Conservation (phyloP, 495 filamentous ascomycete species). For the Apodospora peruviana region DNA sequence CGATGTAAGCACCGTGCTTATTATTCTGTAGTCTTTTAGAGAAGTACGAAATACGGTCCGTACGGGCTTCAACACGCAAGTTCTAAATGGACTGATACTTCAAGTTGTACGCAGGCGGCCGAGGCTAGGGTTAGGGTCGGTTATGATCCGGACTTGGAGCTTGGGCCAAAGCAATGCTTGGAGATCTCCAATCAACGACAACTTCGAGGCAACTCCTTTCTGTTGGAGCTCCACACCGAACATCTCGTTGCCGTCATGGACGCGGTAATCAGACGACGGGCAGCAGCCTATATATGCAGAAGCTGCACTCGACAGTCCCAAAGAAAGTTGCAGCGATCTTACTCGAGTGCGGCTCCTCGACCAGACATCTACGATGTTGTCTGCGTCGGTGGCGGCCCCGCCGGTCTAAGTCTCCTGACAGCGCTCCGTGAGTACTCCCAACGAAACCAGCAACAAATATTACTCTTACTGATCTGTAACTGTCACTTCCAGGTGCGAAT, state of each 20-base stretch:
- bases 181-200: no score
- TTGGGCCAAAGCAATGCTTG: no score
- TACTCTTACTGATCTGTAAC: no score
- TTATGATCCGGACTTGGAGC: background rate
- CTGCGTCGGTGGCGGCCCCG: conserved; percentile 93
- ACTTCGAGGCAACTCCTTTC: no score
- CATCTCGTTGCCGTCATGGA: conserved; percentile 24
- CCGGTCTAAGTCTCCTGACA: conserved; percentile 80
- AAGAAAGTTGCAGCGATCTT: conserved; percentile 27
- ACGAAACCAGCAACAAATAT: background rate
- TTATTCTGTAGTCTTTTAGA: no score
- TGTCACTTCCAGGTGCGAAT: conserved; percentile 48
- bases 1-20: no score
- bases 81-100: background rate
- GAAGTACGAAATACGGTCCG: no score
- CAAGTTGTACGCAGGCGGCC: background rate
- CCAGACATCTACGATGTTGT: conserved; percentile 87
- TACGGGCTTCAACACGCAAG: no score
- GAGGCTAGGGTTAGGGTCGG: background rate
- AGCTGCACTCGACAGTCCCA: conserved; percentile 37
- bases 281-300: conserved; percentile 33
- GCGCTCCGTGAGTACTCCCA: conserved; percentile 63
- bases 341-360: conserved; percentile 27
- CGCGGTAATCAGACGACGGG: conserved; percentile 12
- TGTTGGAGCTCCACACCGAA: no score